These are phyloP conservation scores for Podaxis carcinomalis DNA, from an alignment of 768 basidiomycete genomes.

Conservation along the genomic window DNA sequence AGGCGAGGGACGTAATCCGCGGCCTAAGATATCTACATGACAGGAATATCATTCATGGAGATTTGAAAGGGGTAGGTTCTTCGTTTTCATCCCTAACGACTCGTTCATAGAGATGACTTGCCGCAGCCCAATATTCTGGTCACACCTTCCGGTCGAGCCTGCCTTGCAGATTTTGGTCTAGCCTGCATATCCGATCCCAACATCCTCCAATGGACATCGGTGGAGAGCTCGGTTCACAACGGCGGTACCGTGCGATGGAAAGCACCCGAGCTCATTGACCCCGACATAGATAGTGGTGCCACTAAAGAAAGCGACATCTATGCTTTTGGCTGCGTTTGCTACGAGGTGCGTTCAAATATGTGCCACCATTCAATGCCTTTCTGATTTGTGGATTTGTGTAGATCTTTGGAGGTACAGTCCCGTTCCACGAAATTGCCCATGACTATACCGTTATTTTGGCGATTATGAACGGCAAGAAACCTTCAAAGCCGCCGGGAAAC, in stretches of 20 bases:
- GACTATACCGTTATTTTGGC: conserved; percentile 20
- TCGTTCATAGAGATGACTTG: background rate
- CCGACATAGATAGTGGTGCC: conserved; percentile 12
- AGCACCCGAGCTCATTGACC: conserved; percentile 31
- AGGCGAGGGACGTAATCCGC: conserved; percentile 27
- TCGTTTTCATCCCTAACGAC: background rate
- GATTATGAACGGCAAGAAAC: conserved; percentile 16
- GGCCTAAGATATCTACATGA: conserved; percentile 29
- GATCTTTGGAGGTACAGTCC: conserved; percentile 23
- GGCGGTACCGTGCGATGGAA: conserved; percentile 32
- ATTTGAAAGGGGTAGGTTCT: conserved; percentile 24
- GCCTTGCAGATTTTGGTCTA: conserved; percentile 50
- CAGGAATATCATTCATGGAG: conserved; percentile 35
- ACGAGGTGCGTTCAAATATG: conserved; percentile 21
- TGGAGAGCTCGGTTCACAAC: conserved; percentile 14
- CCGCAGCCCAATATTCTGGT: conserved; percentile 43
- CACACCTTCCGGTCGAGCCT: conserved; percentile 33
- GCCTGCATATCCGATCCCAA: conserved; percentile 22
- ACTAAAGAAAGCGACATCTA: conserved; percentile 32
- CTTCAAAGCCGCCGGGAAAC: conserved; percentile 16
- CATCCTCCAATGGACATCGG: conserved; percentile 15
- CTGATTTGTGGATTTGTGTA: conserved; percentile 2
- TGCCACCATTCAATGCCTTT: background rate
- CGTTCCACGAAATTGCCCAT: conserved; percentile 21
- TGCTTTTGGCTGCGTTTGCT: conserved; percentile 36